Base-by-base conservation (phyloP, 345 rosid genomes). In the Brassica napus region DNA sequence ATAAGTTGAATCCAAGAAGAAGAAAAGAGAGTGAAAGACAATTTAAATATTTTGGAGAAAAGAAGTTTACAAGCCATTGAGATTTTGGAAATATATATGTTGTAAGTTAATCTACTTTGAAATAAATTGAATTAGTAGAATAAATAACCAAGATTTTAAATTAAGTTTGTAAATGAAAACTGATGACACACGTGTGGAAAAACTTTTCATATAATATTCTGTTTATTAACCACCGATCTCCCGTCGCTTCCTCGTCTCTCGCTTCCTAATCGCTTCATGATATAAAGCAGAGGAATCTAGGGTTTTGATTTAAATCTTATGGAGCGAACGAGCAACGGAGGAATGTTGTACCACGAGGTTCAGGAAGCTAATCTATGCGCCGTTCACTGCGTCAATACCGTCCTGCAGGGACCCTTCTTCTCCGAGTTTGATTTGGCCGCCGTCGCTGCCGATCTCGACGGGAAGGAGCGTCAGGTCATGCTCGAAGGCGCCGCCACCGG, bases 311-410 rank as follows among this genome's bases (percentile, higher is more conserved):
- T 16, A 16, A 16, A 16, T 0, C 18, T 16, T 55, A 90, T 88
- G 94, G 98, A 92, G 62, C 87, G 91, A 66, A 79, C 82, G 5
- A 89, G 93, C 90, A 95, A 92, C 74, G 98, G 97, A 24, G 99
- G 98, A 76, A 93, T 95, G 88, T 79, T 95, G 88, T 95, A 95
- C 86, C 97, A 93, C 80, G 97, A 95, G 91, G 99, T 95, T 6
- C 98, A 95, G 75, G 99, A 95, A 87, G 86, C 97, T 8, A 93
- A 91, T 88, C 91, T 95, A 1, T 93, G 99, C 87, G 99, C 98
- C 21, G 98, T 95, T 15, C 99, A 95, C 89, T 95, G 99, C 86
- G 97, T 93, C 69, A 95, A 95, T 88, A 89, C 97, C 54, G 97
- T 87, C 55, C 83, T 95, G 73, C 97, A 95, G 62, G 99, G 99